Evolutionary conservation across 306 rosid species (phyloP).

Genomic region (Castanea mollissima): DNA sequence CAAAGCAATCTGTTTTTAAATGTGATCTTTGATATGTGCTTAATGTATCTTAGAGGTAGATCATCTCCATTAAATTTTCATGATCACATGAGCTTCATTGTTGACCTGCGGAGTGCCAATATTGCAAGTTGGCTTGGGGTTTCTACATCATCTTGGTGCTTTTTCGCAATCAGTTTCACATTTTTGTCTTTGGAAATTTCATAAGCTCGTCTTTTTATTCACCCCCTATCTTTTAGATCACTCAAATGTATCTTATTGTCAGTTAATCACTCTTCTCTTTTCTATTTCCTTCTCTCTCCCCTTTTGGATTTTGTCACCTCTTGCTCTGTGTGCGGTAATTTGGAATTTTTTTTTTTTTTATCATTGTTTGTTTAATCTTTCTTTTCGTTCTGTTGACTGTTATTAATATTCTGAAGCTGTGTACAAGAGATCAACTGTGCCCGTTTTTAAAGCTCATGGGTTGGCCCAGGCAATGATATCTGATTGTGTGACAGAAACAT

Average conservation of each 20-base stretch:
- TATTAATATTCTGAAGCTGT: conserved; percentile 51
- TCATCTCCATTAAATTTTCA: not conserved
- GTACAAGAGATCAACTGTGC: conserved; percentile 92
- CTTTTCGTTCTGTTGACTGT: conserved; percentile 33
- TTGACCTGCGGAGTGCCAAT: not conserved
- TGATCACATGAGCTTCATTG: not conserved
- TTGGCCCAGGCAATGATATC: conserved; percentile 85
- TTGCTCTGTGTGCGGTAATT: not conserved
- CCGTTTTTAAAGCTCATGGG: conserved; percentile 84
- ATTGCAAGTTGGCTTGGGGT: not conserved
- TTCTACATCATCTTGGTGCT: not conserved
- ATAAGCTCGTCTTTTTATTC: not conserved
- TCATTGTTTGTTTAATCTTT: conserved; percentile 20
- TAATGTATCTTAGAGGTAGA: not conserved
- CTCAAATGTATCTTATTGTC: not conserved
- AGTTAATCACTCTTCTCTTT: not conserved
- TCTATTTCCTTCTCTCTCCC: not conserved
- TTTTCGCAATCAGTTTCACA: not conserved
- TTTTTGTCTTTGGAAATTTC: not conserved
- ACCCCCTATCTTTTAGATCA: not conserved
- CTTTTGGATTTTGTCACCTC: not conserved
- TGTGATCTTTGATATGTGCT: not conserved
- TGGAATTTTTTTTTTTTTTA: not conserved
- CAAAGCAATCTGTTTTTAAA: not conserved
- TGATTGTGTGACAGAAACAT: conserved; percentile 87